Base-by-base conservation (phyloP, 2,329 filamentous ascomycete genomes). In the Aspergillus luchuensis region DNA sequence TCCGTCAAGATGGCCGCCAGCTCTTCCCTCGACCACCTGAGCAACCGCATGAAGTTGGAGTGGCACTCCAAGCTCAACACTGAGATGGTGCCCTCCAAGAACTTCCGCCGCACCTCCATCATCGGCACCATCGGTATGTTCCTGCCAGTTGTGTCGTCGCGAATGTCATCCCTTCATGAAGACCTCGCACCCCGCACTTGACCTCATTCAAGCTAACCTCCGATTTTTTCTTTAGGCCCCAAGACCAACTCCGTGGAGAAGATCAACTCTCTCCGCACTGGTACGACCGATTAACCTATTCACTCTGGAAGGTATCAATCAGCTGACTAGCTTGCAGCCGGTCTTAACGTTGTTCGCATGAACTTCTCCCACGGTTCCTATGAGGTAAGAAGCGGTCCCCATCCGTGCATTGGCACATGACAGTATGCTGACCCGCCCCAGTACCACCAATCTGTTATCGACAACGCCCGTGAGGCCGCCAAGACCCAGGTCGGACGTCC, bases 321-420 rank as follows among this genome's bases (percentile, higher is more conserved):
- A 36, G 58, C 59, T 68, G 49, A 66, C 61, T 63, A 45, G 53
- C 59, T 60, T 71, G 69, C 66, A 82, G 90, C 89, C 68, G 95
- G 95, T 81, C 89, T 98, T 74, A 98, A 98, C 82, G 92, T 99
- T 70, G 95, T 98, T 71, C 94, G 95, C 83, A 99, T 99, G 95
- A 99, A 99, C 90, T 98, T 98, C 79, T 97, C 91, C 67, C 91
- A 96, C 81, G 91, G 91, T 73, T 89, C 89, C 69, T 95, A 98
- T 80, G 93, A 89, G 77, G 83, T 85, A 74, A 63, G 53, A 15
- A 21, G 17, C 4, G 17, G n/a, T 10, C 3, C 71, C 64, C 43
- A 28, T n/a, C 25, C 33, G 23, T 47, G 19, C 7, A 48, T 39
- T 48, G 54, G 48, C 57, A 36, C 33, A 15, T 38, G 23, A 33